These are phyloP conservation scores for Candida vartiovaarae DNA, from an alignment of 805 yeast genomes.

Conservation along the genomic window DNA sequence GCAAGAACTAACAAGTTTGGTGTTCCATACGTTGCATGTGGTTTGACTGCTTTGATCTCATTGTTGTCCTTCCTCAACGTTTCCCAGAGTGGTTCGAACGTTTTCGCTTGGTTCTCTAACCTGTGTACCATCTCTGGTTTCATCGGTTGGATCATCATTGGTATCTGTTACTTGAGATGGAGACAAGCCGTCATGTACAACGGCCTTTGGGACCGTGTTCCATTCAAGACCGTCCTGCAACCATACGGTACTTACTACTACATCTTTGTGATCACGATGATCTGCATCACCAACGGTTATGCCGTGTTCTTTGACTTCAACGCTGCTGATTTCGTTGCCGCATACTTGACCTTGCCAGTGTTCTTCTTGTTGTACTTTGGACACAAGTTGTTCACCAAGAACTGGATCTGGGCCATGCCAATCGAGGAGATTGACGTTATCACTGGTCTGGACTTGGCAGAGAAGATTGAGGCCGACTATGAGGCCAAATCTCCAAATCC, in stretches of 20 bases:
- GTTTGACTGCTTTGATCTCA: constrained; percentile 36
- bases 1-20: constrained; percentile 59
- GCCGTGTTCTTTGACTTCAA: constrained; percentile 44
- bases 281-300: constrained; percentile 67
- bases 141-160: constrained; percentile 67
- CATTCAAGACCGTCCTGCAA: constrained; percentile 50
- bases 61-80: constrained; percentile 65
- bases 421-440: constrained; percentile 52
- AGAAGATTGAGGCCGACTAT: constrained; percentile 27
- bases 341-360: constrained; percentile 61
- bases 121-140: constrained; percentile 73
- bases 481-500: constrained; percentile 10
- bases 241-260: constrained; percentile 54
- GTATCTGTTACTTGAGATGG: constrained; percentile 61
- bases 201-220: constrained; percentile 45
- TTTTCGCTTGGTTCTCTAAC: constrained; percentile 68
- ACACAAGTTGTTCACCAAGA: constrained; percentile 44
- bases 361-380: constrained; percentile 47
- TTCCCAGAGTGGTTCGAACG: constrained; percentile 45
- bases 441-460: constrained; percentile 55
- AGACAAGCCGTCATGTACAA: constrained; percentile 56
- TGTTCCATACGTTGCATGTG: constrained; percentile 57
- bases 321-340: constrained; percentile 55
- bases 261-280: constrained; percentile 39
- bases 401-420: constrained; percentile 41